Evolutionary conservation across 257 asterid genomes (phyloP).

Genomic region (Fraxinus pennsylvanica): DNA sequence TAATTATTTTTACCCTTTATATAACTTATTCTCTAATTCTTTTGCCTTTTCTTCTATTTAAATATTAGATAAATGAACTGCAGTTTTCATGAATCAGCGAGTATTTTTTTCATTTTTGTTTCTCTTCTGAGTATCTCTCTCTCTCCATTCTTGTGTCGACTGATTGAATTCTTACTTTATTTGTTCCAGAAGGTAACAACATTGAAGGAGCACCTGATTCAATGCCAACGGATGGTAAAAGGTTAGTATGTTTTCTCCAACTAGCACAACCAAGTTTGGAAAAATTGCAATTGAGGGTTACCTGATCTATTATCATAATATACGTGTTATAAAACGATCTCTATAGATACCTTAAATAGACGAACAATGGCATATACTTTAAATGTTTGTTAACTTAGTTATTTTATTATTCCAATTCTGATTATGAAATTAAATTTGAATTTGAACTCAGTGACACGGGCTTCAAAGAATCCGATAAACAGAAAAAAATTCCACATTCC

Average conservation of each 20-base stretch:
- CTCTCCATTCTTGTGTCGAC: conserved; percentile 1
- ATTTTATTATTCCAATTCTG: not conserved
- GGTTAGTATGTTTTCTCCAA: conserved; percentile 38
- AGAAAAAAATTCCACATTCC: conserved; percentile 32
- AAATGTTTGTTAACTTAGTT: not conserved
- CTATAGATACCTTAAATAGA: not conserved
- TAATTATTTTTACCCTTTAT: not conserved
- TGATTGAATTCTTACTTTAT: conserved; percentile 16
- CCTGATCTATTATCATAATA: not conserved
- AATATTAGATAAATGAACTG: not conserved
- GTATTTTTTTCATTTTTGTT: not conserved
- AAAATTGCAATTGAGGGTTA: not conserved
- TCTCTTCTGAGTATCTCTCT: conserved; percentile 2
- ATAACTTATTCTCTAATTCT: not conserved
- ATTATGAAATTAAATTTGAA: conserved; percentile 17
- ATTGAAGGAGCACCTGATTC: conserved; percentile 41
- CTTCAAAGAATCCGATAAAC: conserved; percentile 31
- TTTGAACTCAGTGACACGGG: conserved; percentile 31
- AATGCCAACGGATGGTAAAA: conserved; percentile 22
- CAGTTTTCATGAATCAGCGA: not conserved
- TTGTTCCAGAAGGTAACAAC: conserved; percentile 45
- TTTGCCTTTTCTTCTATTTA: not conserved
- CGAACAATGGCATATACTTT: not conserved
- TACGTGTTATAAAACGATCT: not conserved
- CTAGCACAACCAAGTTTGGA: not conserved